phyloP scores from a whole-genome alignment of 257 asterid genomes.

The Agastache rugosa region DNA sequence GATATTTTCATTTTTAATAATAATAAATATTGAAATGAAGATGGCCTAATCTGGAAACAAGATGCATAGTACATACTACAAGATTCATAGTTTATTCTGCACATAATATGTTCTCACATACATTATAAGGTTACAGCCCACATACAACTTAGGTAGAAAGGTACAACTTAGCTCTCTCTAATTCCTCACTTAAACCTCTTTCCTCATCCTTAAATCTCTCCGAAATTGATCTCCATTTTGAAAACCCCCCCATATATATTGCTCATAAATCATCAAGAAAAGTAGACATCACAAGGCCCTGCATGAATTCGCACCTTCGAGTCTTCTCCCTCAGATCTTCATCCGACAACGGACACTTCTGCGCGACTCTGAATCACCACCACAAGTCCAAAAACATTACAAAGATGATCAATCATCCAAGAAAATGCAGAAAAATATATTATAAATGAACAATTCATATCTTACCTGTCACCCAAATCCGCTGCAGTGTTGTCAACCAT shows the following conservation, averaged over 20 bases:
- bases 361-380: slow-evolving; percentile 35
- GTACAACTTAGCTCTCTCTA: slow-evolving; percentile 21
- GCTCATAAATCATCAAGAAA: slow-evolving; percentile 53
- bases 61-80: not conserved
- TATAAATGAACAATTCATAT: too few species aligned
- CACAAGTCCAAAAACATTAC: not conserved
- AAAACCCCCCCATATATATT: slow-evolving; percentile 14
- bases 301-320: slow-evolving; percentile 64
- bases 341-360: slow-evolving; percentile 52
- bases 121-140: slow-evolving; percentile 12
- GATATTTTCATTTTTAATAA: not conserved
- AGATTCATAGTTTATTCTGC: slow-evolving; percentile 28
- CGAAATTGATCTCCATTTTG: slow-evolving; percentile 35
- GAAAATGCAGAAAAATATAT: too few species aligned
- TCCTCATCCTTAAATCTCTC: slow-evolving; percentile 28
- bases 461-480: slow-evolving; percentile 56
- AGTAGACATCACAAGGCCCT: slow-evolving; percentile 72
- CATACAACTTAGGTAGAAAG: slow-evolving; percentile 8
- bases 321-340: slow-evolving; percentile 78
- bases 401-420: not conserved
- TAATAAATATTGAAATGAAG: not conserved
- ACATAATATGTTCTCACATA: slow-evolving; percentile 30
- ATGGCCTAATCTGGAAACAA: not conserved
- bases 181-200: slow-evolving; percentile 26
- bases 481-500: slow-evolving; percentile 39